phyloP scores from a whole-genome alignment of 2,329 filamentous ascomycete species.

The Pestalotiopsis sp. region DNA sequence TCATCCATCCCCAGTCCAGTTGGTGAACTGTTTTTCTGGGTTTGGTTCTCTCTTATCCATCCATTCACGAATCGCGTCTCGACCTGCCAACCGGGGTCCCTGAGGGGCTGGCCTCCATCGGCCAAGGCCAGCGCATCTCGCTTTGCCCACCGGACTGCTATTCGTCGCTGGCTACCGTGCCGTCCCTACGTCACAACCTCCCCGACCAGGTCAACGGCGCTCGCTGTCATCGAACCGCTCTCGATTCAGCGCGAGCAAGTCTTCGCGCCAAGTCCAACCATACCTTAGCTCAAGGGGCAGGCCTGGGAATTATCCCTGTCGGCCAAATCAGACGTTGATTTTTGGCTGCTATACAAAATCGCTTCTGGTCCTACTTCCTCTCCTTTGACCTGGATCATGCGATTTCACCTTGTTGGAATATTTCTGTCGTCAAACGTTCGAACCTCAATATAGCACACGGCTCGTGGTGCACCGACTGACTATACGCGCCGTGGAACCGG shows the following conservation, averaged over 20 bases:
- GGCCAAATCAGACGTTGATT: background rate
- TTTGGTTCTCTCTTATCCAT: background rate
- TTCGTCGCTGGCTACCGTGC: slow-evolving; percentile 2
- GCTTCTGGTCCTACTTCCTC: background rate
- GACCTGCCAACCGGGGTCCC: background rate
- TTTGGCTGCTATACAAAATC: background rate
- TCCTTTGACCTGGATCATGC: background rate
- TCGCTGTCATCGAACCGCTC: background rate
- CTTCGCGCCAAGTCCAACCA: background rate
- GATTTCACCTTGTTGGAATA: background rate
- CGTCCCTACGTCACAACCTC: slow-evolving; percentile 7
- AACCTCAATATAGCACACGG: background rate
- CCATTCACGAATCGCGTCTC: slow-evolving; percentile 5
- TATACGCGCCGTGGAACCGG: background rate
- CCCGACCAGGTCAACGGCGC: background rate
- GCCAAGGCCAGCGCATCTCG: background rate
- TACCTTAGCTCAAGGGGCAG: background rate
- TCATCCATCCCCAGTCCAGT: background rate
- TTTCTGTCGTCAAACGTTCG: background rate
- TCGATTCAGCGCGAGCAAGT: background rate
- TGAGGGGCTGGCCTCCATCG: slow-evolving; percentile 9
- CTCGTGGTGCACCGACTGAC: background rate
- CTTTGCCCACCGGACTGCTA: background rate
- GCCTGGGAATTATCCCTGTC: background rate
- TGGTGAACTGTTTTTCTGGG: background rate